These are phyloP conservation scores for Cytospora chrysosperma DNA, from an alignment of 2,329 filamentous ascomycete genomes.

Conservation along the genomic window DNA sequence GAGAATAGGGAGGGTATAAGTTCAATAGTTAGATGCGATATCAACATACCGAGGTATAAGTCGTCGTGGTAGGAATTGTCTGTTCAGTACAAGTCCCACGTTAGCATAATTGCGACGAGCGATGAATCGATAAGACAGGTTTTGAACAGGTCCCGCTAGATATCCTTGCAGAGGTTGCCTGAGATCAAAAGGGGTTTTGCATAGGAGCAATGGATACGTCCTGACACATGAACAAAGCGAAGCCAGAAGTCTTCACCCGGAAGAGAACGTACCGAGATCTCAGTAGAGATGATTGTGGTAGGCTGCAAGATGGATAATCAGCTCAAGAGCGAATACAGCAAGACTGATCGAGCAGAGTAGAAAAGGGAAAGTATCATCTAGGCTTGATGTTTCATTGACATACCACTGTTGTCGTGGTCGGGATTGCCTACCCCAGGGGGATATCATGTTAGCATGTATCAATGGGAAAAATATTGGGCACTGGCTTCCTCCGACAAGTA, in stretches of 20 bases:
- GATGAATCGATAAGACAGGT: too few species aligned
- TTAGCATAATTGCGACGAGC: background rate
- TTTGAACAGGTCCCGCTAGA: too few species aligned
- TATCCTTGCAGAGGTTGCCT: too few species aligned
- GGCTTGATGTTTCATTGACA: background rate
- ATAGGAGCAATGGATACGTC: background rate
- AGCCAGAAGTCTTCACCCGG: background rate
- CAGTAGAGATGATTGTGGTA: background rate
- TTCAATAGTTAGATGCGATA: background rate
- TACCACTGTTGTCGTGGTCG: background rate
- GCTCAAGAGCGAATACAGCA: background rate
- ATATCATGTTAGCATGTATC: background rate
- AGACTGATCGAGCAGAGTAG: background rate
- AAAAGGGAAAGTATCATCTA: background rate
- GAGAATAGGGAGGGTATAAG: background rate
- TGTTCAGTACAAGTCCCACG: background rate
- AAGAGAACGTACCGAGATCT: background rate
- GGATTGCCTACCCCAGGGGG: background rate
- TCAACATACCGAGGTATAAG: background rate
- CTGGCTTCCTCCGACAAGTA: too few species aligned
- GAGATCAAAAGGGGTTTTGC: too few species aligned
- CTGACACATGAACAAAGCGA: background rate
- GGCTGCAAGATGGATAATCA: background rate
- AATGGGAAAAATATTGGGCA: too few species aligned
- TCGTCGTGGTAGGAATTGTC: background rate